These are phyloP conservation scores for Paraleonurus japonicus DNA, from an alignment of 257 asterid species.

Conservation along the genomic window DNA sequence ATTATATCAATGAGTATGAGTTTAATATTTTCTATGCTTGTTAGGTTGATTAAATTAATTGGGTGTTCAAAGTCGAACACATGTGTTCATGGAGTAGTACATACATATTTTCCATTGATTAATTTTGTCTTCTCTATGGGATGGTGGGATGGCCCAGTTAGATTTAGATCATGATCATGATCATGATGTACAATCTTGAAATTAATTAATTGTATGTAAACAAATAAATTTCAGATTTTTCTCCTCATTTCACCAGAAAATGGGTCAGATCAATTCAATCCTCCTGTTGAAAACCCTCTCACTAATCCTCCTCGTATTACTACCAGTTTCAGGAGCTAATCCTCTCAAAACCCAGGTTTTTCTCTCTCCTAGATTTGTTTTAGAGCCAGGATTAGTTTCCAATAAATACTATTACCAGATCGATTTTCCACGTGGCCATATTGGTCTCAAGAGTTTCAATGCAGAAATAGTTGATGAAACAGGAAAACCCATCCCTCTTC, in stretches of 20 bases:
- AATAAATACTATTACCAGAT: conserved; percentile 43
- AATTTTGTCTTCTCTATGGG: too few relatives aligned
- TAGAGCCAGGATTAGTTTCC: conserved; percentile 53
- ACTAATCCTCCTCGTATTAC: neutral
- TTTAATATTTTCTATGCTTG: too few relatives aligned
- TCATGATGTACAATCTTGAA: too few relatives aligned
- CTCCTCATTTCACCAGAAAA: neutral
- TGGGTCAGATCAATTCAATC: neutral
- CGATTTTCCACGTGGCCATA: conserved; percentile 62
- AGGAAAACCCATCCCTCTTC: conserved; percentile 54
- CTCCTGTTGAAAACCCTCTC: neutral
- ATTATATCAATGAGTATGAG: too few relatives aligned
- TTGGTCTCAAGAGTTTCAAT: conserved; percentile 48
- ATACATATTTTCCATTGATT: too few relatives aligned
- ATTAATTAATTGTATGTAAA: too few relatives aligned
- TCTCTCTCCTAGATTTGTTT: conserved; percentile 50
- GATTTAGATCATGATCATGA: too few relatives aligned
- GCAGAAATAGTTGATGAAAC: conserved; percentile 61
- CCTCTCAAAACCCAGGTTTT: conserved; percentile 38
- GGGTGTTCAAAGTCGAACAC: too few relatives aligned
- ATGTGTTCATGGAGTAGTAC: too few relatives aligned
- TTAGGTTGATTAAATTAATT: too few relatives aligned
- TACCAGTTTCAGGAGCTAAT: neutral
- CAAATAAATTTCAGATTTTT: too few relatives aligned
- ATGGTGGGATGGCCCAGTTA: too few relatives aligned